Evolutionary conservation across 805 yeast species (phyloP).

Genomic region (Candida wancherniae): DNA sequence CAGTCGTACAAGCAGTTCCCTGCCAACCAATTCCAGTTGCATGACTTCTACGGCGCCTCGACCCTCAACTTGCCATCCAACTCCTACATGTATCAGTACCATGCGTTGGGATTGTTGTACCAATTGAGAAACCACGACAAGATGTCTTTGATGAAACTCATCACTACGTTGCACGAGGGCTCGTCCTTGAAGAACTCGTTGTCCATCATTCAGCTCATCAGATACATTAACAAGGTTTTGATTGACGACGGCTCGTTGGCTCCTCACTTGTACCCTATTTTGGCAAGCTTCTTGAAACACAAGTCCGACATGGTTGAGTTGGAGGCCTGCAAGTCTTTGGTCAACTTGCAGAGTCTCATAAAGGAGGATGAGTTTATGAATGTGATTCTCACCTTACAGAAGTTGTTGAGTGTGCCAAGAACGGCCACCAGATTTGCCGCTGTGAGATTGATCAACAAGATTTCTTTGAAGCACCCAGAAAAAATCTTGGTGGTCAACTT

Average conservation of each 20-base stretch:
- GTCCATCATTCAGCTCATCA: constrained; percentile 80
- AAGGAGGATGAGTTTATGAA: constrained; percentile 60
- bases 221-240: constrained; percentile 70
- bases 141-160: constrained; percentile 88
- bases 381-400: constrained; percentile 71
- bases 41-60: constrained; percentile 51
- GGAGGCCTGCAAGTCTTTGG: constrained; percentile 81
- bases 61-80: constrained; percentile 56
- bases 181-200: constrained; percentile 68
- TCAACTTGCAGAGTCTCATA: constrained; percentile 49
- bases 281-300: constrained; percentile 68
- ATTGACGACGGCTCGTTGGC: constrained; percentile 66
- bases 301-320: constrained; percentile 86
- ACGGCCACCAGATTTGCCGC: constrained; percentile 91
- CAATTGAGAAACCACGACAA: constrained; percentile 85
- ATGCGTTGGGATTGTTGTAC: constrained; percentile 87
- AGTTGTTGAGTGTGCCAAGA: constrained; percentile 79
- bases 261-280: constrained; percentile 55
- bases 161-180: constrained; percentile 66
- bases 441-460: constrained; percentile 79
- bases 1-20: constrained; percentile 54
- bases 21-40: constrained; percentile 44
- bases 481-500: constrained; percentile 72
- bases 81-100: constrained; percentile 86
- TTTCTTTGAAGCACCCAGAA: constrained; percentile 78